A percentile compares a stretch with the other conserved stretches of the same genome.
phyloP scores from a whole-genome alignment of 2,329 filamentous ascomycete genomes.

The Ophiostoma himal-ulmi region DNA sequence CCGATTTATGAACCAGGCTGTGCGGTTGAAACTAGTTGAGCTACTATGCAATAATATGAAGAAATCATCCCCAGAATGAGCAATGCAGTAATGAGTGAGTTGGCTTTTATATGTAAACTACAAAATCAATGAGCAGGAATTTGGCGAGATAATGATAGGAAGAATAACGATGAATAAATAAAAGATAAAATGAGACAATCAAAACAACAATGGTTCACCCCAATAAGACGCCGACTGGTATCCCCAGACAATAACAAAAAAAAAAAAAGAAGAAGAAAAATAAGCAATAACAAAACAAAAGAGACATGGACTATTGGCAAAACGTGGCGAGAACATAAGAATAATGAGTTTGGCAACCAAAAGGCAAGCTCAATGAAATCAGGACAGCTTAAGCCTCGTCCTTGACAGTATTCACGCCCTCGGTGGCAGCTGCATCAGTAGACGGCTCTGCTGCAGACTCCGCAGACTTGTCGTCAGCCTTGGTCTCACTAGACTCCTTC shows the following conservation, averaged over 20 bases:
- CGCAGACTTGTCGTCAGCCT: conserved; percentile 13
- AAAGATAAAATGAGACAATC: neutral
- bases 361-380: neutral
- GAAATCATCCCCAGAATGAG: neutral
- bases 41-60: neutral
- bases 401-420: neutral
- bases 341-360: neutral
- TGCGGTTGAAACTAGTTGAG: neutral
- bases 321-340: neutral
- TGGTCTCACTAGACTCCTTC: conserved; percentile 21
- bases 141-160: neutral
- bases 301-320: neutral
- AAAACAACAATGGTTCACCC: neutral
- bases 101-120: neutral
- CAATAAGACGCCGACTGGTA: conserved; percentile 11
- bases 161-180: neutral
- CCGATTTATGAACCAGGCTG: neutral
- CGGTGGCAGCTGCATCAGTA: neutral
- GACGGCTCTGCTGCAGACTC: neutral
- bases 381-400: neutral
- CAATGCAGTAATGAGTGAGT: no score
- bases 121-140: neutral
- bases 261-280: neutral
- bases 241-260: conserved; percentile 9
- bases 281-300: neutral